These are phyloP conservation scores for Selaginella tamariscina DNA, from an alignment of 75 land plant genomes.

Conservation along the genomic window DNA sequence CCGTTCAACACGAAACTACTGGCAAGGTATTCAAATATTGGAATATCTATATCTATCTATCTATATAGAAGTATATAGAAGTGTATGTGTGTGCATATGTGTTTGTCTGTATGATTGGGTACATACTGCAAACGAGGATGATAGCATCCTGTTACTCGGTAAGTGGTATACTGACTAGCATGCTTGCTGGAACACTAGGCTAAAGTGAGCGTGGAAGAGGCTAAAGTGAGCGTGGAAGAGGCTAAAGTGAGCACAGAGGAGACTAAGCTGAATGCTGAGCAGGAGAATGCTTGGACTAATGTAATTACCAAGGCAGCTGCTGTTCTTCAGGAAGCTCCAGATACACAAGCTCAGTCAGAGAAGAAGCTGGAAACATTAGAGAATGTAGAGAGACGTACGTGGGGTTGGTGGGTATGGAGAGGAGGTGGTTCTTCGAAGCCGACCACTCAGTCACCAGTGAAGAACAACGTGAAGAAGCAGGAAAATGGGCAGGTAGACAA, in stretches of 20 bases:
- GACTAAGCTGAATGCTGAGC: neutral
- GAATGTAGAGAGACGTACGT: constrained; percentile 1
- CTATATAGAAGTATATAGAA: too few relatives aligned
- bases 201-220: neutral
- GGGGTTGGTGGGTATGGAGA: constrained; percentile 3
- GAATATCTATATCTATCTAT: too few relatives aligned
- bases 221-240: neutral
- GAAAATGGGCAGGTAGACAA: neutral
- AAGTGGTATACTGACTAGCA: too few relatives aligned
- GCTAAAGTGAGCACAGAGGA: neutral
- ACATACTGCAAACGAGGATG: too few relatives aligned
- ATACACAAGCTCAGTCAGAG: neutral
- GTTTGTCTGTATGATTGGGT: too few relatives aligned
- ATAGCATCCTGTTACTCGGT: too few relatives aligned
- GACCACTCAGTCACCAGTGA: neutral
- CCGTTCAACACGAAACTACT: too few relatives aligned
- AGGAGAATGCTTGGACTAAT: neutral
- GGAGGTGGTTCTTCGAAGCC: constrained; percentile 3
- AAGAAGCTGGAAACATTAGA: neutral
- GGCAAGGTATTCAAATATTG: too few relatives aligned
- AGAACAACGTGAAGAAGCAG: neutral
- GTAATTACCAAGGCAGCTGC: neutral
- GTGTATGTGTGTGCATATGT: too few relatives aligned
- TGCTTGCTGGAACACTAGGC: neutral
- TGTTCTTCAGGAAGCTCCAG: neutral